phyloP scores from a whole-genome alignment of 768 basidiomycete species.

The Piloderma croceum region DNA sequence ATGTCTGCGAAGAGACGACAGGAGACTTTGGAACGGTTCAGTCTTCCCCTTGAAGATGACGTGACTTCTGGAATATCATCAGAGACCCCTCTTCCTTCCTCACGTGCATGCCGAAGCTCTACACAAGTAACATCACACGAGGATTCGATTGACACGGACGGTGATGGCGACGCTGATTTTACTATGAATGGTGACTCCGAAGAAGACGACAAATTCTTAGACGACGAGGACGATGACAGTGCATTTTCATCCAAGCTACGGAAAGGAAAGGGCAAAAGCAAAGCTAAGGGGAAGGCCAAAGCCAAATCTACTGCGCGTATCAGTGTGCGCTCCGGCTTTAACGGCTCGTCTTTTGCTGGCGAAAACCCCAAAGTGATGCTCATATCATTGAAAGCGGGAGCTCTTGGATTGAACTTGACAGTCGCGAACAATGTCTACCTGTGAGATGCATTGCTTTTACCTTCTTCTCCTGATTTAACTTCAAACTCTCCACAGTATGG shows the following conservation, averaged over 20 bases:
- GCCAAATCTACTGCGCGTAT: constrained; percentile 12
- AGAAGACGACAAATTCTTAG: constrained; percentile 23
- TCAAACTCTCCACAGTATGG: constrained; percentile 49
- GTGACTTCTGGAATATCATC: constrained; percentile 12
- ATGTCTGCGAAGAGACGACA: constrained; percentile 79
- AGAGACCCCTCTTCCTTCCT: constrained; percentile 11
- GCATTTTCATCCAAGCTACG: constrained; percentile 10
- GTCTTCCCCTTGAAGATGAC: constrained; percentile 50
- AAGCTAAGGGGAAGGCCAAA: constrained; percentile 33
- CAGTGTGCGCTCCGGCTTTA: constrained; percentile 1
- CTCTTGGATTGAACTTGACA: constrained; percentile 82
- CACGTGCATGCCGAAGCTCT: constrained; percentile 4
- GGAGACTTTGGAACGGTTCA: constrained; percentile 71
- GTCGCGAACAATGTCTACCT: constrained; percentile 84
- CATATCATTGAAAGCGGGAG: constrained; percentile 82
- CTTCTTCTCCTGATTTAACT: constrained; percentile 5
- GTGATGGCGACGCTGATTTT: constrained; percentile 33
- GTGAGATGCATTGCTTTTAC: constrained; percentile 37
- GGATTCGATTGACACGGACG: too few relatives aligned
- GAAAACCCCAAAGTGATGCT: constrained; percentile 76
- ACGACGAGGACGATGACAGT: constrained; percentile 27
- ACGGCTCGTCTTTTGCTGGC: constrained; percentile 20
- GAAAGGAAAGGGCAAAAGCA: constrained; percentile 35
- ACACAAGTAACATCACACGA: constrained; percentile 3
- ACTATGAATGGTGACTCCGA: constrained; percentile 19